Evolutionary conservation across 2,329 filamentous ascomycete species (phyloP).

Genomic region (Amylocarpus encephaloides): DNA sequence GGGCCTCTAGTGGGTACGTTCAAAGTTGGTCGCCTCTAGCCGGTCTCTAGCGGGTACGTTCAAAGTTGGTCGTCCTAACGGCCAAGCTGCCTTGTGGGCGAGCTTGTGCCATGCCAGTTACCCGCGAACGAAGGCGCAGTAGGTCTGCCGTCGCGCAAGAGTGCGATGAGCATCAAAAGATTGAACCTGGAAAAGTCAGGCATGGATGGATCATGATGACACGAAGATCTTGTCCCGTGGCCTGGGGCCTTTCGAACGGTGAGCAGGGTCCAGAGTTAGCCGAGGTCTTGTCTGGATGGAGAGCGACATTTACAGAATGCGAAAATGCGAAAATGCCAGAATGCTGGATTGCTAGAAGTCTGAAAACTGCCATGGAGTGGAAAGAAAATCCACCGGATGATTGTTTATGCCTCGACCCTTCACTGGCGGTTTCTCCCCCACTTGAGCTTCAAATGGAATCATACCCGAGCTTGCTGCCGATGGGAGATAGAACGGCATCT

Average conservation of each 20-base stretch:
- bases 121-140: neutral
- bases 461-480: neutral
- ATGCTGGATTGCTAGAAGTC: neutral
- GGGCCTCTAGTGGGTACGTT: no score
- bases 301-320: neutral
- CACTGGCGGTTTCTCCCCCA: neutral
- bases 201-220: neutral
- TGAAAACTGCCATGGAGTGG: neutral
- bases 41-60: no score
- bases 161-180: constrained; percentile 14
- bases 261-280: no score
- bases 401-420: neutral
- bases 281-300: neutral
- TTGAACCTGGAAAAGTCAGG: neutral
- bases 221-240: no score
- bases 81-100: constrained; percentile 8
- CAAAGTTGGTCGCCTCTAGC: no score
- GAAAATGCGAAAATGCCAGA: neutral
- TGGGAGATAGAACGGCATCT: neutral
- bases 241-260: no score
- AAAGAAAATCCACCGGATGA: neutral
- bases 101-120: constrained; percentile 1
- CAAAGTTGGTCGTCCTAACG: constrained; percentile 2
- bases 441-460: neutral
- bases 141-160: constrained; percentile 12